These are phyloP conservation scores for Calonectria multiphialidica DNA, from an alignment of 2,329 filamentous ascomycete species.

Conservation along the genomic window DNA sequence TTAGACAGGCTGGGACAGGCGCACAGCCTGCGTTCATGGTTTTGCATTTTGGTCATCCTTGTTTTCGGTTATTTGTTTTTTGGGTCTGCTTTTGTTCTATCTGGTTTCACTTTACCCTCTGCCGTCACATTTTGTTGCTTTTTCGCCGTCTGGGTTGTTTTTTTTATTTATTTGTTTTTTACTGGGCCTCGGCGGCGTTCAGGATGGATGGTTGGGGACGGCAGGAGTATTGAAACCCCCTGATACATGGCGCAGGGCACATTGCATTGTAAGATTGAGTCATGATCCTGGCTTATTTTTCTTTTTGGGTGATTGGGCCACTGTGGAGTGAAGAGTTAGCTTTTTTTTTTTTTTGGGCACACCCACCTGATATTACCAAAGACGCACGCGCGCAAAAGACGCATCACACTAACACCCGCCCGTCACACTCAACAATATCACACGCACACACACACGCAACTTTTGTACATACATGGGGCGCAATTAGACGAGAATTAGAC, in stretches of 20 bases:
- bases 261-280: conserved; percentile 33
- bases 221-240: conserved; percentile 26
- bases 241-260: conserved; percentile 32
- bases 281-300: conserved; percentile 23
- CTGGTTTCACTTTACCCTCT: not conserved
- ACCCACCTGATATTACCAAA: conserved; percentile 26
- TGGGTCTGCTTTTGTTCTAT: conserved; percentile 8
- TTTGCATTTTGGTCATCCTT: conserved; percentile 22
- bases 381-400: conserved; percentile 19
- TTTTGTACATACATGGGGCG: conserved; percentile 37
- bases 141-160: conserved; percentile 20
- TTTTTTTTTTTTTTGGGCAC: conserved; percentile 17
- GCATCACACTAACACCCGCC: conserved; percentile 21
- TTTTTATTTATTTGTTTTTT: conserved; percentile 11
- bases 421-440: conserved; percentile 23
- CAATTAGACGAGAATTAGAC: conserved; percentile 34
- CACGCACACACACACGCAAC: conserved; percentile 30
- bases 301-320: conserved; percentile 18
- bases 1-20: conserved; percentile 23
- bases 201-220: conserved; percentile 26
- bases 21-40: conserved; percentile 20
- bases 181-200: conserved; percentile 30
- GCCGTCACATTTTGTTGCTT: conserved; percentile 20
- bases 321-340: conserved; percentile 23
- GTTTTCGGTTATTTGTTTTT: conserved; percentile 18